Base-by-base conservation (phyloP, 371 early-diverging fungal genomes). In the Apophysomyces sp. region DNA sequence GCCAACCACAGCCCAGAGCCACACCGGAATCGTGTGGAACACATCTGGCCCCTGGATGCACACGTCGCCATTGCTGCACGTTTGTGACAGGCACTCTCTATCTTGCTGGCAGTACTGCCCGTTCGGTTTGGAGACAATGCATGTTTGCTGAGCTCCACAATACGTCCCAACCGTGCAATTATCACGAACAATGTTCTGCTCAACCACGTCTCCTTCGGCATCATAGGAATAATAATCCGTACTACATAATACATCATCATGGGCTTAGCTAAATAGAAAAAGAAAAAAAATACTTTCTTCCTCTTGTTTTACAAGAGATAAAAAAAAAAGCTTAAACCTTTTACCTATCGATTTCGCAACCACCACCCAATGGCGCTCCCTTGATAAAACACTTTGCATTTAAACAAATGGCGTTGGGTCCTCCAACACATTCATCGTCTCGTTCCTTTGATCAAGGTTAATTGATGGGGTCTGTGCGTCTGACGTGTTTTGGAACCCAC, bases 111-210 rank as follows among this genome's bases (percentile, higher is more conserved):
- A 81, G 0, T 41, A 12, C 3, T 34, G 36, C 2, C 66, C 62
- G 13, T 58, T n/a, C 2, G 55, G 30, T 51, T 73, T 76, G 13
- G 78, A 66, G 4, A 28, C 11, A 26, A 76, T 68, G 39, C 81
- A 81, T 13, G 44, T 30, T 7, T n/a, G 15, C 6, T 44, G 18
- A 11, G 60, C 31, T 18, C 58, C 53, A 55, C 81, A 81, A 34
- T 68, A 81, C 1, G 75, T 68, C 1, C 73, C 75, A n/a, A 55
- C 41, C 0, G 81, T 81, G 15, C 81, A 81, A 54, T 81, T 81
- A 29, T 81, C 81, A 37, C 81, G 69, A 29, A 78, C 63, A 34
- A 78, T 78, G 0, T 65, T 74, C 56, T 81, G 81, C 34, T 63
- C 57, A 9, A 73, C 29, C 1, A 40, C 44, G 21, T 68, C 56